Percentiles rank a stretch among this genome's conserved stretches.
These are phyloP conservation scores for Alternaria conjuncta DNA, from an alignment of 2,329 filamentous ascomycete genomes.

Conservation along the genomic window DNA sequence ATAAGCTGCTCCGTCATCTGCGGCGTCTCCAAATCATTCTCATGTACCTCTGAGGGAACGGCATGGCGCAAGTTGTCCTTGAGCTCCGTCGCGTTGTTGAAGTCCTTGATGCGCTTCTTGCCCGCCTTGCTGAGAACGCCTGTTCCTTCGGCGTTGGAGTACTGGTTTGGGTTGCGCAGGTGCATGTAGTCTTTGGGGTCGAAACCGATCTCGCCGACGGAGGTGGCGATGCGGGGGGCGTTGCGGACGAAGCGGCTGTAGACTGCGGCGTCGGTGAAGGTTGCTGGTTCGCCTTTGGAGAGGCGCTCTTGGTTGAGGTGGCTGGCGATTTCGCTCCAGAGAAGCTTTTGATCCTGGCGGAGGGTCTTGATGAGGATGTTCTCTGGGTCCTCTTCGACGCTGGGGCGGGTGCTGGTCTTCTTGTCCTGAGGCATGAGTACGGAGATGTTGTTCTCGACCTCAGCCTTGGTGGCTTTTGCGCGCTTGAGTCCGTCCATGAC, in stretches of 20 bases:
- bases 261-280: constrained; percentile 38
- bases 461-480: constrained; percentile 26
- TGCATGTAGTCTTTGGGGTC: constrained; percentile 44
- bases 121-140: constrained; percentile 18
- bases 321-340: constrained; percentile 38
- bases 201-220: constrained; percentile 36
- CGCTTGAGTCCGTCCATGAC: constrained; percentile 20
- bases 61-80: constrained; percentile 29
- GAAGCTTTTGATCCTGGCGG: constrained; percentile 29
- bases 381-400: constrained; percentile 35
- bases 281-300: constrained; percentile 16
- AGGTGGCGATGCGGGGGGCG: constrained; percentile 28
- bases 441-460: constrained; percentile 17
- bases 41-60: constrained; percentile 1
- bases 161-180: constrained; percentile 28
- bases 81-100: constrained; percentile 28
- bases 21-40: constrained; percentile 19
- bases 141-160: constrained; percentile 1
- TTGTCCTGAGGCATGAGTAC: constrained; percentile 14
- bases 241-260: constrained; percentile 48
- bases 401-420: not conserved
- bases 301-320: constrained; percentile 34
- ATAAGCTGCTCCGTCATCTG: constrained; percentile 35
- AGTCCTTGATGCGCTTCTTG: constrained; percentile 32
- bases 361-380: constrained; percentile 42